phyloP scores from a whole-genome alignment of 208 protist species.

The Crithidia acanthocephali region DNA sequence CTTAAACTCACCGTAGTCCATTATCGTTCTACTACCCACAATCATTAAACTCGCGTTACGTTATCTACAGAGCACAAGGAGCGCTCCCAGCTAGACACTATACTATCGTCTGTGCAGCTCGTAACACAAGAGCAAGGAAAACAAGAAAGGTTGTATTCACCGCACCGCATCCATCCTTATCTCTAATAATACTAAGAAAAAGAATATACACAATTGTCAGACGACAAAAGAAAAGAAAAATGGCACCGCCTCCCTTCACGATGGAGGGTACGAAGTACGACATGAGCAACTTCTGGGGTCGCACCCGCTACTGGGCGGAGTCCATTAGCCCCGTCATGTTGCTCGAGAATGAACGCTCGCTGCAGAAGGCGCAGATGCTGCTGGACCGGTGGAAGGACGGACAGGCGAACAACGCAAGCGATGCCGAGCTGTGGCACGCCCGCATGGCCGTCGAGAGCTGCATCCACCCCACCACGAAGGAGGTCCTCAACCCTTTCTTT shows the following conservation, averaged over 20 bases:
- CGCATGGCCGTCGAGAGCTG: conserved; percentile 85
- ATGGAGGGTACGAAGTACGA: conserved; percentile 75
- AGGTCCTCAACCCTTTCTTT: conserved; percentile 88
- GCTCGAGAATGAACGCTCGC: conserved; percentile 60
- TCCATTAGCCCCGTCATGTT: conserved; percentile 81
- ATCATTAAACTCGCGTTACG: neutral
- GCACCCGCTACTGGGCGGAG: conserved; percentile 86
- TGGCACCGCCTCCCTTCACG: conserved; percentile 52
- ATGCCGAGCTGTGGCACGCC: conserved; percentile 87
- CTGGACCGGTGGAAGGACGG: conserved; percentile 58
- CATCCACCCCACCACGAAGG: conserved; percentile 92
- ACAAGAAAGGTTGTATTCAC: neutral
- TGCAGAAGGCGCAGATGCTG: conserved; percentile 51
- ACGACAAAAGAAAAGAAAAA: conserved; percentile 6
- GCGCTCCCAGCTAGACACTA: neutral
- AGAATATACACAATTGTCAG: neutral
- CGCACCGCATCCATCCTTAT: neutral
- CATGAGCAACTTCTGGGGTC: conserved; percentile 78
- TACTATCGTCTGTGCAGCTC: neutral
- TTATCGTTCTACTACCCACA: neutral
- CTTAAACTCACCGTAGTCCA: too few species aligned
- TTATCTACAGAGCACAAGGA: too few species aligned
- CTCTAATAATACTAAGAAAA: neutral
- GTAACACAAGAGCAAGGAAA: neutral
- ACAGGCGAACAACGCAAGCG: conserved; percentile 29